phyloP scores from a whole-genome alignment of 1,139 yeast species.

The Saccharomyces hybrid region DNA sequence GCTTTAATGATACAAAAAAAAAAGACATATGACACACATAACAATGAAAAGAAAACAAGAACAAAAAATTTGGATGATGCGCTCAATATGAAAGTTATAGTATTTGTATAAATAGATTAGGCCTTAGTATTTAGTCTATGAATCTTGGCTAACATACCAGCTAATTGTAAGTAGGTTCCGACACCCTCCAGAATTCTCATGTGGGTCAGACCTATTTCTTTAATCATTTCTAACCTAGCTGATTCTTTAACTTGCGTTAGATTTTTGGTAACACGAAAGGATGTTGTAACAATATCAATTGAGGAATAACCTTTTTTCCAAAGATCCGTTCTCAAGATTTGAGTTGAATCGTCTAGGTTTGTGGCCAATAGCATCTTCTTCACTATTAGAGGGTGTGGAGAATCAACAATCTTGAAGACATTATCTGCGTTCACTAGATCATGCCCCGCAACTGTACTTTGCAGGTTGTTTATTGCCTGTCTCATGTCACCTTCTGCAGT shows the following conservation, averaged over 20 bases:
- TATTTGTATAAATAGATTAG: slow-evolving; percentile 36
- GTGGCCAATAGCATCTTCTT: slow-evolving; percentile 61
- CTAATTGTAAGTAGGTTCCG: slow-evolving; percentile 73
- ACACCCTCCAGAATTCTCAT: slow-evolving; percentile 94
- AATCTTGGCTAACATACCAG: slow-evolving; percentile 72
- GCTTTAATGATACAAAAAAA: not conserved
- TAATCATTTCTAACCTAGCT: slow-evolving; percentile 64
- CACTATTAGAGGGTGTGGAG: slow-evolving; percentile 89
- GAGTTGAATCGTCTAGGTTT: slow-evolving; percentile 64
- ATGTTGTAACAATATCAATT: slow-evolving; percentile 84
- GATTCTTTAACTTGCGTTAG: slow-evolving; percentile 61
- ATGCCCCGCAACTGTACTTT: slow-evolving; percentile 91
- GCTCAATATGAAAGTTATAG: slow-evolving; percentile 32
- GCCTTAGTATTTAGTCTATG: slow-evolving; percentile 17
- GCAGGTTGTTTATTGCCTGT: slow-evolving; percentile 91
- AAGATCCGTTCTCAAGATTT: slow-evolving; percentile 49
- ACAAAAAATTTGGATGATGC: slow-evolving; percentile 33
- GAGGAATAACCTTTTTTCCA: slow-evolving; percentile 94
- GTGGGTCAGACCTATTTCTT: slow-evolving; percentile 83
- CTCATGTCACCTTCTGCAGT: slow-evolving; percentile 99
- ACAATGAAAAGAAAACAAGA: not conserved
- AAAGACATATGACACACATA: not conserved
- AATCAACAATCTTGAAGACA: slow-evolving; percentile 92
- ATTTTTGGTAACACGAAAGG: slow-evolving; percentile 80
- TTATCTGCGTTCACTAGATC: slow-evolving; percentile 83